Percentiles rank a stretch among this genome's conserved stretches.
These are phyloP conservation scores for Phytomonas francai DNA, from an alignment of 208 protist genomes.

Conservation along the genomic window DNA sequence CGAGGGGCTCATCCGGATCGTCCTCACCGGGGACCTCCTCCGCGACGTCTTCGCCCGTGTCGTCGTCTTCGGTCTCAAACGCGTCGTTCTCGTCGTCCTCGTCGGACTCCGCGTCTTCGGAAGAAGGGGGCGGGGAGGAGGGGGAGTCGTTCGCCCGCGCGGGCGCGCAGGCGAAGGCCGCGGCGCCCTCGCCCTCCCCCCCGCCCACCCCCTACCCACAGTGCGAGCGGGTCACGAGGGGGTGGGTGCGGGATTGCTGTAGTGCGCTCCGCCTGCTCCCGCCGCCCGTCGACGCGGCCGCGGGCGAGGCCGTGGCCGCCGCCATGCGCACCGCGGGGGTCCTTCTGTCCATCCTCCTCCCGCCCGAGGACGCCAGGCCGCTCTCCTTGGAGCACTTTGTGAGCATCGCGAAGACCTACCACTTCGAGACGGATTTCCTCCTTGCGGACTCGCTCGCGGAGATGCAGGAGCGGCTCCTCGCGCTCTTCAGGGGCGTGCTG, in stretches of 20 bases:
- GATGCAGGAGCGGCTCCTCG: constrained; percentile 12
- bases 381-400: constrained; percentile 29
- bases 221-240: not conserved
- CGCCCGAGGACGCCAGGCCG: constrained; percentile 31
- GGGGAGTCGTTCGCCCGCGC: not conserved
- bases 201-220: not conserved
- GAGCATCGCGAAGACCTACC: constrained; percentile 26
- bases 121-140: not conserved
- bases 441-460: not conserved
- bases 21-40: constrained; percentile 5
- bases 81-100: constrained; percentile 13
- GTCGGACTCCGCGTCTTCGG: not conserved
- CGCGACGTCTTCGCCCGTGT: constrained; percentile 10
- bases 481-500: constrained; percentile 20
- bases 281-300: not conserved
- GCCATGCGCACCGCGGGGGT: constrained; percentile 11
- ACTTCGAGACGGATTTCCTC: constrained; percentile 19
- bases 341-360: constrained; percentile 31
- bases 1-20: constrained; percentile 7
- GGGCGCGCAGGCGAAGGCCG: not conserved
- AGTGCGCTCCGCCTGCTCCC: constrained; percentile 17
- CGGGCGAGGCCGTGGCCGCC: constrained; percentile 5
- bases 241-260: constrained; percentile 16
- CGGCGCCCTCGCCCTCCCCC: not conserved
- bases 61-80: constrained; percentile 11